Evolutionary conservation across 495 filamentous ascomycete species (phyloP).

Genomic region (Lepidopterella palustris): DNA sequence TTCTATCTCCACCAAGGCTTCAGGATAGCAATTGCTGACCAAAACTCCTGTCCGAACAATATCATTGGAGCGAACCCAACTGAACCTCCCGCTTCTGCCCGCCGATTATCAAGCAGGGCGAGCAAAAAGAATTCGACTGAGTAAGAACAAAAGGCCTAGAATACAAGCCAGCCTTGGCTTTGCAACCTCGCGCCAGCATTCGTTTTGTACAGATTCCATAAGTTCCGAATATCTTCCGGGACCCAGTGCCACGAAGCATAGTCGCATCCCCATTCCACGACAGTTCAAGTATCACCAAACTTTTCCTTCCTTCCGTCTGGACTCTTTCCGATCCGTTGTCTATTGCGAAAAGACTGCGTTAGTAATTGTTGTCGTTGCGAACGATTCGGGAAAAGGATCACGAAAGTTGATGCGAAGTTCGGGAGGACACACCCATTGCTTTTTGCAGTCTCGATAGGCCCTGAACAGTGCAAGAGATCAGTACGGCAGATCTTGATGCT

Average conservation of each 20-base stretch:
- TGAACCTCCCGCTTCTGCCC: not conserved
- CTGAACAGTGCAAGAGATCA: slow-evolving; percentile 32
- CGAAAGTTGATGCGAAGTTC: too few species aligned
- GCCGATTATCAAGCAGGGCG: too few species aligned
- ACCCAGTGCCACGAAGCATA: not conserved
- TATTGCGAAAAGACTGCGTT: not conserved
- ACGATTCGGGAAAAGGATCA: not conserved
- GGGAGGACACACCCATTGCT: slow-evolving; percentile 67
- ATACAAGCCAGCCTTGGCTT: too few species aligned
- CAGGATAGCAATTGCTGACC: not conserved
- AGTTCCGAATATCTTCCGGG: too few species aligned
- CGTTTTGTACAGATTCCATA: too few species aligned
- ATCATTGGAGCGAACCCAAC: not conserved
- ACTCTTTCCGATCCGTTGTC: not conserved
- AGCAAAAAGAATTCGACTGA: too few species aligned
- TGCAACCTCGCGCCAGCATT: not conserved
- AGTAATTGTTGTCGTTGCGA: not conserved
- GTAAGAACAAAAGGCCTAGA: too few species aligned
- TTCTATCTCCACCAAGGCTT: too few species aligned
- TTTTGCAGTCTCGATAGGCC: slow-evolving; percentile 91
- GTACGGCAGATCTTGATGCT: not conserved
- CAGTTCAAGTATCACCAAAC: not conserved
- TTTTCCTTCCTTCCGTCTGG: not conserved
- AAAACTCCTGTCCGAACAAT: not conserved
- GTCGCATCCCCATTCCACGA: too few species aligned